phyloP scores from a whole-genome alignment of 345 rosid genomes.

The Melaleuca alternifolia region DNA sequence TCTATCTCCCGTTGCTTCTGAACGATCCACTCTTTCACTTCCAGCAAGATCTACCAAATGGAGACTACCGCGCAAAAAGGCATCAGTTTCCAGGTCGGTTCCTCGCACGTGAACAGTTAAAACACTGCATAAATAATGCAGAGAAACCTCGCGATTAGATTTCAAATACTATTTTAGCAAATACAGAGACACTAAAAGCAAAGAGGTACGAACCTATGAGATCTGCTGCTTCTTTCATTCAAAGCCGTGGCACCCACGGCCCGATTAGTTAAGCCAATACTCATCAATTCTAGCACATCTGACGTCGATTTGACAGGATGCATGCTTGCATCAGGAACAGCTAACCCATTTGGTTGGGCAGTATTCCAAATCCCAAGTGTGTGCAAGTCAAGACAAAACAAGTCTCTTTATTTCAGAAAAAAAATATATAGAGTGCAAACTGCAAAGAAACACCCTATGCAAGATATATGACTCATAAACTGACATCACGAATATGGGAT shows the following conservation, averaged over 20 bases:
- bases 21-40: conserved; percentile 94
- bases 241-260: conserved; percentile 87
- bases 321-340: conserved; percentile 98
- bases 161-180: neutral
- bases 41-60: conserved; percentile 98
- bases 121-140: conserved; percentile 41
- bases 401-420: neutral
- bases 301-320: conserved; percentile 65
- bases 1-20: conserved; percentile 97
- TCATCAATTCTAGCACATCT: conserved; percentile 88
- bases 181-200: neutral
- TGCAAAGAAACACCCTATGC: neutral
- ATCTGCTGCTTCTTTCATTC: conserved; percentile 97
- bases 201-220: conserved; percentile 62
- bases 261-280: conserved; percentile 70
- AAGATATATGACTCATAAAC: neutral
- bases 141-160: neutral
- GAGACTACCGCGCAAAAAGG: conserved; percentile 69
- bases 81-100: conserved; percentile 50
- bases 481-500: neutral
- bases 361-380: conserved; percentile 98
- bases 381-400: conserved; percentile 61
- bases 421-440: neutral
- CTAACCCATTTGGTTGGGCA: conserved; percentile 92
- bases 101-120: conserved; percentile 93